Percentiles rank a stretch among this genome's conserved stretches.
These are phyloP conservation scores for Calonectria pauciramosa DNA, from an alignment of 2,329 filamentous ascomycete genomes.

Conservation along the genomic window DNA sequence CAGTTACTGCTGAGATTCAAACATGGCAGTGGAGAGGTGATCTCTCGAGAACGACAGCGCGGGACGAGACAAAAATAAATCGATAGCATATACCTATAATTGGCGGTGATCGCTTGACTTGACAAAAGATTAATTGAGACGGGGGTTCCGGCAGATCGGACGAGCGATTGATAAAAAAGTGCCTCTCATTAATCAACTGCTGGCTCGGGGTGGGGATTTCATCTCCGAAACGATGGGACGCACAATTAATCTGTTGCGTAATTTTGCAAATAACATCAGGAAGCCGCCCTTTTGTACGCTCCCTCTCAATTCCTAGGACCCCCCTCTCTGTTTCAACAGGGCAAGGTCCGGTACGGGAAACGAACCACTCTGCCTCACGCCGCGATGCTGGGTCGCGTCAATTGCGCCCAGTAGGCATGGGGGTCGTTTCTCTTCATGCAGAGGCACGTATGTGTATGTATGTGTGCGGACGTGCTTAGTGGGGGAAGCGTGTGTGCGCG, in stretches of 20 bases:
- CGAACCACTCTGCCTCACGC: no score
- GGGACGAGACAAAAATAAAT: not conserved
- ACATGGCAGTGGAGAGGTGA: no score
- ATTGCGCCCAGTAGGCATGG: not conserved
- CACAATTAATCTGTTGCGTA: not conserved
- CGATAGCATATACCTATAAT: no score
- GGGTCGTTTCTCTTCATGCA: not conserved
- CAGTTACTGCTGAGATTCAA: no score
- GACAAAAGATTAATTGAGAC: not conserved
- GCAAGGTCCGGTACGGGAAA: not conserved
- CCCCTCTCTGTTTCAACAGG: not conserved
- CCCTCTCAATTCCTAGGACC: not conserved
- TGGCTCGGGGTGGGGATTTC: not conserved
- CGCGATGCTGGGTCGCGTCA: not conserved
- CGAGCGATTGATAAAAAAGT: not conserved
- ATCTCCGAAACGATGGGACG: not conserved
- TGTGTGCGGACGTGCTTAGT: not conserved
- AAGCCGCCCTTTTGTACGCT: not conserved
- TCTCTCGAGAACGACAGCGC: not conserved
- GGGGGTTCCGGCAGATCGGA: not conserved
- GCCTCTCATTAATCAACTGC: constrained; percentile 2
- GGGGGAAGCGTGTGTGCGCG: not conserved
- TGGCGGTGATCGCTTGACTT: not conserved
- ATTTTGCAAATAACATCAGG: not conserved
- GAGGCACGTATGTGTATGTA: not conserved